These are phyloP conservation scores for Musa balbisiana DNA, from an alignment of 202 grass and related monocot genomes.

Conservation along the genomic window DNA sequence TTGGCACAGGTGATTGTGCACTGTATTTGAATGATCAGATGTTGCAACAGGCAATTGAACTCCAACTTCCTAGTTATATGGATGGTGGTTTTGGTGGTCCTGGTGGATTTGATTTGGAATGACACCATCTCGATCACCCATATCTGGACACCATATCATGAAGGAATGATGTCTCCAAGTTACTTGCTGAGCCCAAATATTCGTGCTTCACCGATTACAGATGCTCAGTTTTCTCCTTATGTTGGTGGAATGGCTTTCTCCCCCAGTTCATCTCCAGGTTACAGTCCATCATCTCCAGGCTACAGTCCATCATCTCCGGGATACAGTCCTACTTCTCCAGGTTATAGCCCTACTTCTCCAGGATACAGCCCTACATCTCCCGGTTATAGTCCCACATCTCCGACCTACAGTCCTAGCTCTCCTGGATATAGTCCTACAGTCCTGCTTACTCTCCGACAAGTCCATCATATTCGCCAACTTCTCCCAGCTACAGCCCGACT, in stretches of 20 bases:
- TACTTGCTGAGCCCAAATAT: conserved; percentile 83
- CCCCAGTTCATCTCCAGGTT: conserved; percentile 61
- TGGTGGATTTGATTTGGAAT: conserved; percentile 52
- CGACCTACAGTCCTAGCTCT: conserved; percentile 66
- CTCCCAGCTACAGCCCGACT: conserved; percentile 68
- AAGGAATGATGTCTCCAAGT: conserved; percentile 98
- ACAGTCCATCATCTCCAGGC: conserved; percentile 64
- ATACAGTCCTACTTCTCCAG: conserved; percentile 83
- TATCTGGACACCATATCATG: conserved; percentile 70
- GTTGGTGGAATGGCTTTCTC: conserved; percentile 87
- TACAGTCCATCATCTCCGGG: no score
- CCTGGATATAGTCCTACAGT: conserved; percentile 75
- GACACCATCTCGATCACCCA: conserved; percentile 66
- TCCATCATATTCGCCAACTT: conserved; percentile 58
- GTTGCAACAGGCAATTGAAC: conserved; percentile 91
- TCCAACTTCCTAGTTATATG: conserved; percentile 77
- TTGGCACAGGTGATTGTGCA: conserved; percentile 66
- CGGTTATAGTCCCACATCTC: conserved; percentile 68
- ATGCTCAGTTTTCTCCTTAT: conserved; percentile 92
- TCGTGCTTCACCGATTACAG: conserved; percentile 74
- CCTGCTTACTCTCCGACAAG: conserved; percentile 83
- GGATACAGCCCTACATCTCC: conserved; percentile 71
- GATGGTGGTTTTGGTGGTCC: conserved; percentile 31
- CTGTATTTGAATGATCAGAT: conserved; percentile 91
- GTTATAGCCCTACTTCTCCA: conserved; percentile 79